Conservation (phyloP, 768 basidiomycete species). For the Tulasnella calospora region DNA sequence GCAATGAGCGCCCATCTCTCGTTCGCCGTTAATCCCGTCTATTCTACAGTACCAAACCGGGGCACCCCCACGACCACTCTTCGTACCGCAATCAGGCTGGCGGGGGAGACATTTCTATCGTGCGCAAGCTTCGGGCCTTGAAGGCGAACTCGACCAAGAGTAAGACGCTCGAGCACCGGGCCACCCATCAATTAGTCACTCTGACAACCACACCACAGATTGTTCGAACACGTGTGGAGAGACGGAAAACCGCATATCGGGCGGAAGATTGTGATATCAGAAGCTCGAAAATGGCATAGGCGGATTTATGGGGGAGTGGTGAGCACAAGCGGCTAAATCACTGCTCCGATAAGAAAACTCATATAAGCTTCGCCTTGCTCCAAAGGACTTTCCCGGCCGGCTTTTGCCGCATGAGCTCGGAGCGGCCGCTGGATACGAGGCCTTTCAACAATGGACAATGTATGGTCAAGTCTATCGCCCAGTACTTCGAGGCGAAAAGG, state of each 20-base stretch:
- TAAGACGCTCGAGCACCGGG: constrained; percentile 21
- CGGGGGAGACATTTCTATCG: constrained; percentile 16
- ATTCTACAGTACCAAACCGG: constrained; percentile 22
- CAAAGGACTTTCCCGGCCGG: constrained; percentile 48
- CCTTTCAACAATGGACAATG: constrained; percentile 67
- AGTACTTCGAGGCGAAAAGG: constrained; percentile 52
- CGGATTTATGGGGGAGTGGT: constrained; percentile 56
- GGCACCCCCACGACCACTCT: constrained; percentile 30
- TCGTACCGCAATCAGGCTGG: constrained; percentile 30
- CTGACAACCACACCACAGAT: constrained; percentile 13
- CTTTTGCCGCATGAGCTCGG: constrained; percentile 63
- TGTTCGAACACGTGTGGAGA: constrained; percentile 41
- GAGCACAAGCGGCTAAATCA: background rate
- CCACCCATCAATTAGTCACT: background rate
- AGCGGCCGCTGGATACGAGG: constrained; percentile 73
- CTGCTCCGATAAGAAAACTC: background rate
- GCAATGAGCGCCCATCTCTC: background rate
- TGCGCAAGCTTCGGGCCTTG: constrained; percentile 16
- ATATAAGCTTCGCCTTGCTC: background rate
- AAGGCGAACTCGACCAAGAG: constrained; percentile 28
- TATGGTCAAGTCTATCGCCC: constrained; percentile 46
- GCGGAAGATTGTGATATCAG: constrained; percentile 46
- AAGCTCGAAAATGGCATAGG: constrained; percentile 62
- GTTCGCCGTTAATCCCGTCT: background rate
- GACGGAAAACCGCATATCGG: constrained; percentile 38